phyloP scores from a whole-genome alignment of 441 rosid species.

The Corymbia citriodora region DNA sequence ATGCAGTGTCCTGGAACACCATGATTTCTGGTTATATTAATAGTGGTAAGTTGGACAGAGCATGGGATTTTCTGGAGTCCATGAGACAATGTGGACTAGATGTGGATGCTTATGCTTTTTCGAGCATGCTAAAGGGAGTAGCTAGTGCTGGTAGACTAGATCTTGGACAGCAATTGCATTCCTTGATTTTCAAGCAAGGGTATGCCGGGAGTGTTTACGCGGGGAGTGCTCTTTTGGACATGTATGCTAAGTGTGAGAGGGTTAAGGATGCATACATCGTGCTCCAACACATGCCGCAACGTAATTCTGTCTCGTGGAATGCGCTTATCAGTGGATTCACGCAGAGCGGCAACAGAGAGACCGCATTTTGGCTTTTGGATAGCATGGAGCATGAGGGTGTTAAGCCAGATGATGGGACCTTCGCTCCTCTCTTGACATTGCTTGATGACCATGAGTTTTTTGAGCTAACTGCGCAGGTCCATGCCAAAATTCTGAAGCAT shows the following conservation, averaged over 20 bases:
- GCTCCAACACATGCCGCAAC: constrained; percentile 36
- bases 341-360: constrained; percentile 28
- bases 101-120: constrained; percentile 48
- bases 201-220: constrained; percentile 28
- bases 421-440: constrained; percentile 66
- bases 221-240: constrained; percentile 49
- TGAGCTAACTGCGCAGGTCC: constrained; percentile 34
- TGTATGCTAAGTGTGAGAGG: constrained; percentile 58
- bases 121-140: constrained; percentile 61
- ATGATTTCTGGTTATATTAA: constrained; percentile 57
- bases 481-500: constrained; percentile 49
- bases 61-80: constrained; percentile 27
- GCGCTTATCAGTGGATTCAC: constrained; percentile 64
- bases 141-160: constrained; percentile 34
- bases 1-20: constrained; percentile 69
- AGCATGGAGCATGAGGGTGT: constrained; percentile 49
- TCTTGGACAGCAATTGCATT: constrained; percentile 55
- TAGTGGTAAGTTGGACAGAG: constrained; percentile 26
- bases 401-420: constrained; percentile 56
- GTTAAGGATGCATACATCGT: constrained; percentile 44
- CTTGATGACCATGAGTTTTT: constrained; percentile 40
- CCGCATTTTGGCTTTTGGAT: constrained; percentile 42
- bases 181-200: constrained; percentile 42
- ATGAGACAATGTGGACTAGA: constrained; percentile 34
- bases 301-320: constrained; percentile 66